phyloP scores from a whole-genome alignment of 192 early-diverging fungal genomes.

The Umbelopsis ramanniana region DNA sequence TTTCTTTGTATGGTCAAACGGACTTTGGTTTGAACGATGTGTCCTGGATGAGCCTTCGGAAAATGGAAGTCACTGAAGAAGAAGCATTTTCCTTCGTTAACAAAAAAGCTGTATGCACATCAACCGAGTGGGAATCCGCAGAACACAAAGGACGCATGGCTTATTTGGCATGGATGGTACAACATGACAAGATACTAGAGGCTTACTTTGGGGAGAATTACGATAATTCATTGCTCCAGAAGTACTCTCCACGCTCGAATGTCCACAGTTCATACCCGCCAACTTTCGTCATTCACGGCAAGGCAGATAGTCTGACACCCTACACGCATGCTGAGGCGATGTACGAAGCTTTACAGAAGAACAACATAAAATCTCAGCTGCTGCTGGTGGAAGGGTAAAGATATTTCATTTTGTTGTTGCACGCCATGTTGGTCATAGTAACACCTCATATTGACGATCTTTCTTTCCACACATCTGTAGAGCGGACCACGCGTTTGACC shows the following conservation, averaged over 20 bases:
- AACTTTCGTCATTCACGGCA: not conserved
- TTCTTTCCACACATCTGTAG: not conserved
- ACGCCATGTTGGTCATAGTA: not conserved
- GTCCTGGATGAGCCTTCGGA: not conserved
- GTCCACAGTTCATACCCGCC: constrained; percentile 1
- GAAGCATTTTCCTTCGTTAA: not conserved
- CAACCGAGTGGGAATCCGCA: not conserved
- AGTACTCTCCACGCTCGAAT: constrained; percentile 7
- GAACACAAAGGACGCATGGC: no score
- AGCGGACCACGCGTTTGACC: constrained; percentile 3
- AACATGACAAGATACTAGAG: not conserved
- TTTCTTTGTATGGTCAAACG: not conserved
- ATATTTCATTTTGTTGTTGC: not conserved
- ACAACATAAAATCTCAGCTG: not conserved
- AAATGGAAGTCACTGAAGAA: not conserved
- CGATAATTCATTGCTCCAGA: not conserved
- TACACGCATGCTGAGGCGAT: not conserved
- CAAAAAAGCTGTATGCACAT: not conserved
- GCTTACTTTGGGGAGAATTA: constrained; percentile 3
- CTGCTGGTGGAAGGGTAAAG: not conserved
- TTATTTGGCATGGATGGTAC: constrained; percentile 1
- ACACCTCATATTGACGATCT: not conserved
- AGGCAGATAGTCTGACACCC: not conserved
- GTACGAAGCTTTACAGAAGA: not conserved
- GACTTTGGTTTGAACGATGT: not conserved